Evolutionary conservation across 306 rosid genomes (phyloP), one percentile per base, ranked within the genome.

Genomic region (Albizia julibrissin): DNA sequence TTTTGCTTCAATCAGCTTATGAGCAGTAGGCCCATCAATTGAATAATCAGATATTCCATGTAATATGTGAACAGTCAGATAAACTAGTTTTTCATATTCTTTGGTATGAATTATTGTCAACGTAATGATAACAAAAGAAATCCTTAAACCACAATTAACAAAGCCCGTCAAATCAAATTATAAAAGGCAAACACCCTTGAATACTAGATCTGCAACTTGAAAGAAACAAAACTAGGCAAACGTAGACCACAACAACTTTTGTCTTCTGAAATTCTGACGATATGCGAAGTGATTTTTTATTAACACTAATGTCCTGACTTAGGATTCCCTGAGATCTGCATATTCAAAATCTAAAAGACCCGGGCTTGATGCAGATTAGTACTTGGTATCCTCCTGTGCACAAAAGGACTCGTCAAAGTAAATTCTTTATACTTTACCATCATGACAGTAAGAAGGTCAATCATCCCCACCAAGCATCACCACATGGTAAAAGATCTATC

Each of bases 311-410:
- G 65, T 46, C 29, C 67, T 22, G 72, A 52, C 24, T 34, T 88
- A 54, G 89, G 94, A 89, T 92, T 83, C 93, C 88, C 86, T 84
- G 76, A 79, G 52, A 81, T 69, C 50, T 69, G 76, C 58, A 86
- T 75, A 84, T 76, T 76, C 77, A 75, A 42, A 39, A 79, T 80
- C 77, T 47, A 78, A 62, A 80, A 65, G 69, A 78, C 43, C 13
- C 27, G 72, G 65, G 44, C 59, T 67, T n/a, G 78, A 61, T 84
- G 78, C n/a, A 29, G 37, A 66, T 64, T 10, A 79, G 74, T 50
- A 76, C 75, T n/a, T 69, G 42, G 78, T 75, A 52, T 44, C 29
- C 29, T 34, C 79, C 69, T 75, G 79, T 40, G n/a, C 34, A 59
- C 58, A 71, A 58, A 2, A 79, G 82, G 87, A 39, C 83, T 85